Base-by-base conservation (phyloP, 371 early-diverging fungal species). In the Haplosporangium sp. region DNA sequence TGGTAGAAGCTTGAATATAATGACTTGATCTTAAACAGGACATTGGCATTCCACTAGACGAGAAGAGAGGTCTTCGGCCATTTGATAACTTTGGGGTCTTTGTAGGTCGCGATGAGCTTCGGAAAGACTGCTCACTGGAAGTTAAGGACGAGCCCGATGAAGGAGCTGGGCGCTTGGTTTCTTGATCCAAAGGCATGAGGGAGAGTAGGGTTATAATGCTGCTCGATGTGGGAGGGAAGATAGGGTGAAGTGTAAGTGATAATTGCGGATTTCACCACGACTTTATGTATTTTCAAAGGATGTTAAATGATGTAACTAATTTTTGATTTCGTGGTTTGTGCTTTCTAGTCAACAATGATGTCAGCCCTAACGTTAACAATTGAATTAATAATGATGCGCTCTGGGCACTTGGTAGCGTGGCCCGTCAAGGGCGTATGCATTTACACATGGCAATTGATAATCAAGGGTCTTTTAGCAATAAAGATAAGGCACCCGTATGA, bases 1-100 rank as follows among this genome's bases (percentile, higher is more conserved):
- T 35, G 38, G 57, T 19, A 48, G n/a, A 19, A 56, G 6, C 38
- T 2, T 47, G 55, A 13, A 5, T 17, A 7, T 53, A 58, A 19
- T 34, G 63, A n/a, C 48, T 34, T 61, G 38, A 15, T 35, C 52
- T 66, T 27, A 42, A n/a, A 55, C 52, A 59, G 2, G 48, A 34
- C 5, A 61, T 8, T 45, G 66, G 45, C 17, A 20, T 17, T 17
- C 10, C 13, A 34, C 27, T 34, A 15, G 53, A 20, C 52, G 61
- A 37, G 7, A 48, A 38, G 56, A 35, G 20, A 8, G 61, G 69
- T 13, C 65, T 20, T 38, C 56, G 15, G 10, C 60, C 60, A 1
- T 53, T 61, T 4, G 48, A 56, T n/a, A 60, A 13, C 58, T 62
- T 75, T 4, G 44, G 40, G 13, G 57, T 19, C 59, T 68, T 67